These are phyloP conservation scores for Malassezia nana DNA, from an alignment of 1,284 basidiomycete species.

Conservation along the genomic window DNA sequence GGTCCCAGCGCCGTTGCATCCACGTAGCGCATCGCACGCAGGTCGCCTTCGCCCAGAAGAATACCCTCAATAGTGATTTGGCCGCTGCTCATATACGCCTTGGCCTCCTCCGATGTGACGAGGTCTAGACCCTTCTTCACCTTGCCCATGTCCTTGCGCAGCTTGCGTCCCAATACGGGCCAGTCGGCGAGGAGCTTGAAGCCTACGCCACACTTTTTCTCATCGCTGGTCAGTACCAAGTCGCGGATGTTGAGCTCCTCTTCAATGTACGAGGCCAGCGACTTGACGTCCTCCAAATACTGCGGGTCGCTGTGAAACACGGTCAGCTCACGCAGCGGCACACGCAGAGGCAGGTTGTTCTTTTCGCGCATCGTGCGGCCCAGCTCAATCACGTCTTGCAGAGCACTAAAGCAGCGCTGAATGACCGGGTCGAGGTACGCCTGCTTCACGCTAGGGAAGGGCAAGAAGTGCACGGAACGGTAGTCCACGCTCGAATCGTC, in stretches of 20 bases:
- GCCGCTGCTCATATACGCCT: constrained; percentile 65
- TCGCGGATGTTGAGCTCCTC: constrained; percentile 93
- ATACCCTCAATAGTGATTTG: constrained; percentile 81
- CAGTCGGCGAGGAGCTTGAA: constrained; percentile 92
- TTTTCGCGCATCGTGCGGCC: constrained; percentile 80
- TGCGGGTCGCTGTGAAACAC: constrained; percentile 82
- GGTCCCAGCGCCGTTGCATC: constrained; percentile 55
- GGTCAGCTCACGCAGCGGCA: constrained; percentile 81
- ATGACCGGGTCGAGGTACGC: constrained; percentile 96
- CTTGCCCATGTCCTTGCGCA: constrained; percentile 81
- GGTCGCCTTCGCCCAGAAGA: constrained; percentile 74
- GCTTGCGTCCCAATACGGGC: constrained; percentile 83
- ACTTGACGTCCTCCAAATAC: constrained; percentile 76
- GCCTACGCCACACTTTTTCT: constrained; percentile 71
- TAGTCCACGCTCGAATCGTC: constrained; percentile 57
- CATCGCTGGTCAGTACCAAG: constrained; percentile 78
- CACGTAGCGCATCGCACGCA: constrained; percentile 81
- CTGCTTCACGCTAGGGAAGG: constrained; percentile 82
- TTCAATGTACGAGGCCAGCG: constrained; percentile 76
- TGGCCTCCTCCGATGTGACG: constrained; percentile 73
- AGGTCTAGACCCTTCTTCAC: constrained; percentile 79
- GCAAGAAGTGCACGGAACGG: constrained; percentile 88
- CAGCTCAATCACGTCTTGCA: constrained; percentile 89
- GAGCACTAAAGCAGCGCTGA: constrained; percentile 84
- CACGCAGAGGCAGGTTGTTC: constrained; percentile 60